These are phyloP conservation scores for Harrya chromipes DNA, from an alignment of 768 basidiomycete genomes.

Conservation along the genomic window DNA sequence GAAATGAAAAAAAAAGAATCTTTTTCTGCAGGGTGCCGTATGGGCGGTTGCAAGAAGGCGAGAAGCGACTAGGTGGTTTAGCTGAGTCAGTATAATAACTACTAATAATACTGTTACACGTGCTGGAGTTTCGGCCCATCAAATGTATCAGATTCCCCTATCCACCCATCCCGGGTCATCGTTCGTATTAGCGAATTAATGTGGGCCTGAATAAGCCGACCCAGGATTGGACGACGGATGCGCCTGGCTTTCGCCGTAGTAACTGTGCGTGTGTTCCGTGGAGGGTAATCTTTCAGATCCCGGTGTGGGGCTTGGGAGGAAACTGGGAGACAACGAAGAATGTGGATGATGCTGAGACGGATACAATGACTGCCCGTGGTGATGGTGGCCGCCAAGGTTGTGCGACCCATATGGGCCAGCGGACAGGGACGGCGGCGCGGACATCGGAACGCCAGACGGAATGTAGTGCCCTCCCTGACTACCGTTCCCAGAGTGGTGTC, in stretches of 20 bases:
- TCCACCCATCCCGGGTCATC: slow-evolving; percentile 8
- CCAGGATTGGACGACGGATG: slow-evolving; percentile 28
- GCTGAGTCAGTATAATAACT: slow-evolving; percentile 33
- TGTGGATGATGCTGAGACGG: slow-evolving; percentile 32
- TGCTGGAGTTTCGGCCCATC: slow-evolving; percentile 17
- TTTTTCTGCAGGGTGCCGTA: slow-evolving; percentile 17
- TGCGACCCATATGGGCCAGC: slow-evolving; percentile 34
- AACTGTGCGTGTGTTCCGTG: slow-evolving; percentile 27
- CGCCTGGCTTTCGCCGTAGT: slow-evolving; percentile 30
- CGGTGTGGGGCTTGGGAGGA: slow-evolving; percentile 30
- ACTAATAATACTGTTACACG: slow-evolving; percentile 35
- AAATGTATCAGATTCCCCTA: slow-evolving; percentile 20
- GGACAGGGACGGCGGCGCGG: slow-evolving; percentile 50
- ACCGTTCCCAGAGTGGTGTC: slow-evolving; percentile 41
- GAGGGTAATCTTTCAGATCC: slow-evolving; percentile 29
- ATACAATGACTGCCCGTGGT: slow-evolving; percentile 29
- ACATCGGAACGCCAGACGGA: slow-evolving; percentile 44
- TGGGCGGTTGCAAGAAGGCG: slow-evolving; percentile 29
- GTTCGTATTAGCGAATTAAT: slow-evolving; percentile 14
- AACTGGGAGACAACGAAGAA: slow-evolving; percentile 26
- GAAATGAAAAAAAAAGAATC: slow-evolving; percentile 13
- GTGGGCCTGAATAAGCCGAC: slow-evolving; percentile 29
- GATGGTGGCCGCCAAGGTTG: slow-evolving; percentile 25
- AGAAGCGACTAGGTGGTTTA: slow-evolving; percentile 29
- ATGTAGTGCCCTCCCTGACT: slow-evolving; percentile 29